phyloP scores from a whole-genome alignment of 129 eudicot species.

The Centrapalus pauciflorus region DNA sequence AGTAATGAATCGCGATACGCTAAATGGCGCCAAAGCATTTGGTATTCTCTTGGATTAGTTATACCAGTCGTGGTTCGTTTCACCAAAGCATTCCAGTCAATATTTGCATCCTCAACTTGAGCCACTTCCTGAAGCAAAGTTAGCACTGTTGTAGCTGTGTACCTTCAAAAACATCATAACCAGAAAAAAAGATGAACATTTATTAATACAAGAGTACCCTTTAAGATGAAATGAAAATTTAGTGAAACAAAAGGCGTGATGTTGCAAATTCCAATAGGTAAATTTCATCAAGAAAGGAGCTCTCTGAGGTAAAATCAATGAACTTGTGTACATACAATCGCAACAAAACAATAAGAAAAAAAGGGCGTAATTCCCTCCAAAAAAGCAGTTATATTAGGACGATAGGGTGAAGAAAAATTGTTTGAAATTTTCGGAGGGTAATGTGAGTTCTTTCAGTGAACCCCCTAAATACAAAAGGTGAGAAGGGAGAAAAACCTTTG shows the following conservation, averaged over 20 bases:
- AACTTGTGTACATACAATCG: neutral
- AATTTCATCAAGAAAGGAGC: neutral
- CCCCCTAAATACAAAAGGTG: constrained; percentile 7
- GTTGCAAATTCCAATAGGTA: neutral
- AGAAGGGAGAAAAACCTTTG: constrained; percentile 37
- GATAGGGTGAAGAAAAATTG: neutral
- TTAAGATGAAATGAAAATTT: neutral
- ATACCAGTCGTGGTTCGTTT: constrained; percentile 69
- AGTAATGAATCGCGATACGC: constrained; percentile 59
- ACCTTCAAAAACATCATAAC: constrained; percentile 38
- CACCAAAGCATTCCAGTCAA: constrained; percentile 73
- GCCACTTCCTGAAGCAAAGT: constrained; percentile 78
- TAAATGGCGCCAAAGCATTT: constrained; percentile 89
- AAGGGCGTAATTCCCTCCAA: too few species aligned
- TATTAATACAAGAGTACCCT: neutral
- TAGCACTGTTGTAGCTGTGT: constrained; percentile 57
- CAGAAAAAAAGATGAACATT: neutral
- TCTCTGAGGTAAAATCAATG: neutral
- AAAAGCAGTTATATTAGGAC: neutral
- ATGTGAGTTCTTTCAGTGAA: neutral
- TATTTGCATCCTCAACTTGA: constrained; percentile 40
- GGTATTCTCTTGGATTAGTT: constrained; percentile 69
- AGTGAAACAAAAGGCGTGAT: too few species aligned
- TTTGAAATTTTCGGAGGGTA: neutral
- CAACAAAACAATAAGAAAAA: neutral